Base-by-base conservation (phyloP, 129 eudicot genomes). In the Saussurea involucrata region DNA sequence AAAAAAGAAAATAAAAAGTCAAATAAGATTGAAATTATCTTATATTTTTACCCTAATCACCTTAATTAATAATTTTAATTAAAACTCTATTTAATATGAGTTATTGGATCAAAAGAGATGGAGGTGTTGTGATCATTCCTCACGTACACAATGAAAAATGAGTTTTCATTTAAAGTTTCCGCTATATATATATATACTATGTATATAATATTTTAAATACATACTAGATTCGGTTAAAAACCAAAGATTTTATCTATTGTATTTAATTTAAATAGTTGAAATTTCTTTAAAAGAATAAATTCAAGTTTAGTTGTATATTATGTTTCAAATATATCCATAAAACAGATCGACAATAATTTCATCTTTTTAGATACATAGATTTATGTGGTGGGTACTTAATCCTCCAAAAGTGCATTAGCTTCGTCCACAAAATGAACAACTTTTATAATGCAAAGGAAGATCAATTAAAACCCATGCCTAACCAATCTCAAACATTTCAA, bases 381-480 rank as follows among this genome's bases (percentile, higher is more conserved):
- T 25, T 66, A 31, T 66, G 71, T 32, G 71, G 71, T 66, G 36
- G 71, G 21, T 32, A 66, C 12, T 31, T 32, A 21, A 21, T 66
- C 7, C 6, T 66, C 71, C 71, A 66, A 66, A 66, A 66, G 71
- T 66, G 71, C 44, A 31, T n/a, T 66, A 66, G 46, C 71, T 9
- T 66, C 24, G 25, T 66, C 71, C 71, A 66, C 71, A 53, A 66
- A 66, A n/a, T 66, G 24, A n/a, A 66, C 12, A 5, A 66, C 46
- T 66, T 29, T 66, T 31, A 66, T 66, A 22, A 37, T 31, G 46
- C 46, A 31, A 66, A 66, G 13, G 44, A 66, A 66, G 36, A 66
- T 66, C 44, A 31, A 66, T 37, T 10, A 31, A 66, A 32, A 66
- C 15, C 25, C 46, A 66, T 66, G 46, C 46, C 71, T 66, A 66